Base-by-base conservation (phyloP, 164 flowering plant genomes). In the Vitis labrusca region DNA sequence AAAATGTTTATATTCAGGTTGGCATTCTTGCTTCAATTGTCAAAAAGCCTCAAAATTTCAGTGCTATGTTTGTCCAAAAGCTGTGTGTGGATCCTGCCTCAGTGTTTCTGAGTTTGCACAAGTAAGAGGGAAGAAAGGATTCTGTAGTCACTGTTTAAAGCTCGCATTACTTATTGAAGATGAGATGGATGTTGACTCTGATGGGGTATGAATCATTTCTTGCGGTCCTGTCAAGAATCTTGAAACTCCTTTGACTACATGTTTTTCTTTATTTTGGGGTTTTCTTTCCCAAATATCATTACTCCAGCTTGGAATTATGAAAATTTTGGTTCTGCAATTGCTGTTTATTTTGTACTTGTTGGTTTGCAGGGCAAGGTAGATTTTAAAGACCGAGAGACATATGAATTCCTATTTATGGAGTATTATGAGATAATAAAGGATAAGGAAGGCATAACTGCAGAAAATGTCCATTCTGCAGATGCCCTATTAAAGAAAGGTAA, bases 21-120 rank as follows among this genome's bases (percentile, higher is more conserved):
- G 92, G 86, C 98, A 93, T 69, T 66, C 48, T 48, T 93, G 98
- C 84, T 74, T 63, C 67, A n/a, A 68, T 5, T 93, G 98, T 84
- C 16, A 62, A 8, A 89, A 73, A 65, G 61, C 76, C 10, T 52
- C 97, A 53, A 77, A 80, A 48, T 79, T 83, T 79, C 79, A 73
- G 37, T 92, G 97, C 82, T 77, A 80, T 69, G 77, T 87, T 76
- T 94, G 97, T 72, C 81, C 94, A 51, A 74, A 29, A 17, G 86
- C 89, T 61, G 74, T 89, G 58, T 94, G 97, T 71, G 71, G 74
- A 58, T 48, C 55, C 48, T 91, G 93, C 73, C 50, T 82, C 30
- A 65, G 30, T 55, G 68, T 3, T 72, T 74, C 81, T 17, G 81
- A 82, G 2, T 86, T 92, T 85, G 88, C 74, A 8, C 59, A 27